Conservation (phyloP, 495 filamentous ascomycete species). For the Achaetomiella virescens region DNA sequence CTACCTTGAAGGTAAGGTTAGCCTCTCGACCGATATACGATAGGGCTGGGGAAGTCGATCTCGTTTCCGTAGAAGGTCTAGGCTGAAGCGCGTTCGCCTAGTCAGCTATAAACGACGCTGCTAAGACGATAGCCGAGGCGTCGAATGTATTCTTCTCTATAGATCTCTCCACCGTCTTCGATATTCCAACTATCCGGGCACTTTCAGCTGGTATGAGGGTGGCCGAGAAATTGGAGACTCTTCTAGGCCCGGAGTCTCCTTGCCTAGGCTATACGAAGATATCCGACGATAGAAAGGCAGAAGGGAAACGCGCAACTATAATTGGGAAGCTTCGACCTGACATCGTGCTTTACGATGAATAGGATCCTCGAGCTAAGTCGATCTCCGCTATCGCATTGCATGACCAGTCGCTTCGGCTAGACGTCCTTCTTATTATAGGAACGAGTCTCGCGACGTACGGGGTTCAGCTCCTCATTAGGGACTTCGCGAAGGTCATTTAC, state of each 20-base stretch:
- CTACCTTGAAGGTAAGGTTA: constrained; percentile 15
- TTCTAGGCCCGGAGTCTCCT: constrained; percentile 1
- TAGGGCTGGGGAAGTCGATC: constrained; percentile 10
- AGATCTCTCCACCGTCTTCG: constrained; percentile 14
- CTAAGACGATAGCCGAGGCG: constrained; percentile 4
- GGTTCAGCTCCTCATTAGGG: constrained; percentile 15
- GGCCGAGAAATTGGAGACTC: constrained; percentile 14
- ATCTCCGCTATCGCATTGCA: constrained; percentile 15
- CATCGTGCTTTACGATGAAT: constrained; percentile 14
- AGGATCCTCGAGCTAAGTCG: constrained; percentile 11
- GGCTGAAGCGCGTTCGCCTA: constrained; percentile 1
- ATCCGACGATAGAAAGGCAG: constrained; percentile 11
- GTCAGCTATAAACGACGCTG: constrained; percentile 3
- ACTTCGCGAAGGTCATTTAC: constrained; percentile 13
- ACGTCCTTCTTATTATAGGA: constrained; percentile 19
- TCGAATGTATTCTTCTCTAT: constrained; percentile 16
- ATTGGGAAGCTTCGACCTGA: constrained; percentile 13
- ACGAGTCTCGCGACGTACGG: constrained; percentile 15
- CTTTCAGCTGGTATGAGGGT: constrained; percentile 5
- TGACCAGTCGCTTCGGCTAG: constrained; percentile 10
- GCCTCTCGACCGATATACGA: constrained; percentile 13
- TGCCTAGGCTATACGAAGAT: constrained; percentile 10
- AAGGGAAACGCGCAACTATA: constrained; percentile 12
- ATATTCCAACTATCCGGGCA: constrained; percentile 11
- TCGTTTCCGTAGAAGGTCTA: constrained; percentile 5